Evolutionary conservation across 208 protist species (phyloP), one percentile per base, ranked within the genome.

Genomic region (Kentomonas sorsogonicus): DNA sequence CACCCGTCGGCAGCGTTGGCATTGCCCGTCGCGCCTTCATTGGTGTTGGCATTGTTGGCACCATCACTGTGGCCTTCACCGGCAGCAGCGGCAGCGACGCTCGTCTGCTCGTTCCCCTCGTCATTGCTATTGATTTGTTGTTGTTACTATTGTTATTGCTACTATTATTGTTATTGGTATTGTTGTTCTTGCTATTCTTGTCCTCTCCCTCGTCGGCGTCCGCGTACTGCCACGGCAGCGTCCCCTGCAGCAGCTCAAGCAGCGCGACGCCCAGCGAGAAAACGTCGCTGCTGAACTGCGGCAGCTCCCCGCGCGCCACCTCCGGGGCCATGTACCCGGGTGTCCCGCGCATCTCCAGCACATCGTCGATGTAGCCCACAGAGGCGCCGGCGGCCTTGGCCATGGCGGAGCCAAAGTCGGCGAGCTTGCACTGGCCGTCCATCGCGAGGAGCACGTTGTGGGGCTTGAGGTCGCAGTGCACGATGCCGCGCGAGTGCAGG

Each of bases 401-500:
- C 16, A 83, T 66, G 27, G 82, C 74, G 0, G 82, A 84, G 36
- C 88, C 88, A 66, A 95, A 95, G 68, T 95, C 88, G 30, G 66
- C 79, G 10, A 95, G 56, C 47, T 92, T 92, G 60, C 83, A 89
- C 36, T 76, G 61, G 13, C 88, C 82, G 51, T 90, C 82, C 64
- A 83, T 87, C n/a, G 78, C 79, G 10, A 95, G 66, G 4, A 95
- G 55, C 1, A 93, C 79, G 40, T 95, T 95, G 46, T 87, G 77
- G 7, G 85, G 85, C 48, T 95, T 95, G 50, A 95, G 69, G 60
- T 93, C 83, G 48, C 75, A 82, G 69, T 95, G 85, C 20, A 91
- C 74, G 25, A 91, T 76, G 46, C 66, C 66, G 43, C 69, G 86
- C 16, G 64, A 60, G 63, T 95, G 89, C 23, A 95, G 68, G 59